phyloP scores from a whole-genome alignment of 164 flowering plant genomes.

The Umbellularia californica region DNA sequence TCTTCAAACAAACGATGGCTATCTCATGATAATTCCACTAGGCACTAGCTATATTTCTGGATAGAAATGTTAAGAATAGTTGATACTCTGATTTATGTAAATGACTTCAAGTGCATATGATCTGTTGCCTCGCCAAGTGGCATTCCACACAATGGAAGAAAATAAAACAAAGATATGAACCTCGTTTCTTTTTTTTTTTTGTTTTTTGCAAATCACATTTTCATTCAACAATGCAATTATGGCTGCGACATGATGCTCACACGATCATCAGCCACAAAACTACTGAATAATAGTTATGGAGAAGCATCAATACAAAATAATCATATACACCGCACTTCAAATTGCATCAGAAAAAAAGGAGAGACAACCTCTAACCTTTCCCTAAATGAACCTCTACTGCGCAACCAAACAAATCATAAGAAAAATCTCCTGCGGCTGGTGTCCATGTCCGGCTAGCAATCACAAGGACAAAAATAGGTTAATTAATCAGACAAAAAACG shows the following conservation, averaged over 20 bases:
- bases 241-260: background rate
- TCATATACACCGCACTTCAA: background rate
- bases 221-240: background rate
- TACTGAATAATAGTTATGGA: background rate
- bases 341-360: background rate
- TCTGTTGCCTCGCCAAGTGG: background rate
- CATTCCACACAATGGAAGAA: background rate
- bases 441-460: slow-evolving; percentile 81
- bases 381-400: background rate
- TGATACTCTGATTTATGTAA: too few species aligned
- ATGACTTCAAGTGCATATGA: too few species aligned
- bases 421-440: slow-evolving; percentile 94
- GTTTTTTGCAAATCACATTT: background rate
- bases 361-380: background rate
- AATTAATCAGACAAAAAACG: background rate
- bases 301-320: background rate
- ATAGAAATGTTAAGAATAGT: too few species aligned
- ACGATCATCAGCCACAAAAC: background rate
- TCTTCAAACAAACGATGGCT: too few species aligned
- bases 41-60: too few species aligned
- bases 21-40: too few species aligned
- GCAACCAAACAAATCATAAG: slow-evolving; percentile 39
- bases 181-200: too few species aligned
- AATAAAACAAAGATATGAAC: too few species aligned
- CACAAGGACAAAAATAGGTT: slow-evolving; percentile 7